A percentile compares a stretch with the other conserved stretches of the same genome.
Evolutionary conservation across 352 stramenopile genomes (phyloP).

Genomic region (Pilasporangium apinafurcum): DNA sequence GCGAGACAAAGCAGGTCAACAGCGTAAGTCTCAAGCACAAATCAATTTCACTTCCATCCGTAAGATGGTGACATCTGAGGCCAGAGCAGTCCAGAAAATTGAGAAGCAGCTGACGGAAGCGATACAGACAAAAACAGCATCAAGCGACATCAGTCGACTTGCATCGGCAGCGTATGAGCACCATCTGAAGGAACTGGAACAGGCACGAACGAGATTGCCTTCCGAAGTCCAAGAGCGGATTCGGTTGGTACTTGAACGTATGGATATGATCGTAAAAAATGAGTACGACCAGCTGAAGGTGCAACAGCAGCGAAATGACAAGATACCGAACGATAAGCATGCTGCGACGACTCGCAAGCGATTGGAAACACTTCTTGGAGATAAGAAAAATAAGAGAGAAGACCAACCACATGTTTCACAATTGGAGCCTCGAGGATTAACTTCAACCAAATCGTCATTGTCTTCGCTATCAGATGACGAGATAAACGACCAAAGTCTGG

Average conservation of each 20-base stretch:
- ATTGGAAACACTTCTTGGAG: constrained; percentile 24
- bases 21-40: constrained; percentile 14
- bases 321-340: constrained; percentile 41
- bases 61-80: constrained; percentile 4
- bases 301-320: constrained; percentile 11
- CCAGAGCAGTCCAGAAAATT: constrained; percentile 6
- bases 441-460: background rate
- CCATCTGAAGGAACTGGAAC: constrained; percentile 10
- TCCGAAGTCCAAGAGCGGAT: constrained; percentile 29
- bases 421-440: background rate
- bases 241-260: constrained; percentile 20
- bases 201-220: constrained; percentile 19
- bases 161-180: constrained; percentile 20
- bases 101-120: constrained; percentile 8
- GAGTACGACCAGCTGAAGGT: constrained; percentile 34
- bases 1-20: no score
- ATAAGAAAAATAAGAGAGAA: constrained; percentile 1
- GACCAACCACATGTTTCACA: background rate
- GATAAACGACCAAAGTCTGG: constrained; percentile 6
- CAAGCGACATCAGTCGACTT: background rate
- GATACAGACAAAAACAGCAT: constrained; percentile 10
- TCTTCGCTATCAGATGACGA: background rate
- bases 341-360: constrained; percentile 36
- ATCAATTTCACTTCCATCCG: constrained; percentile 5
- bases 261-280: constrained; percentile 19